phyloP scores from a whole-genome alignment of 257 asterid species.

The Forsythia suspensa region DNA sequence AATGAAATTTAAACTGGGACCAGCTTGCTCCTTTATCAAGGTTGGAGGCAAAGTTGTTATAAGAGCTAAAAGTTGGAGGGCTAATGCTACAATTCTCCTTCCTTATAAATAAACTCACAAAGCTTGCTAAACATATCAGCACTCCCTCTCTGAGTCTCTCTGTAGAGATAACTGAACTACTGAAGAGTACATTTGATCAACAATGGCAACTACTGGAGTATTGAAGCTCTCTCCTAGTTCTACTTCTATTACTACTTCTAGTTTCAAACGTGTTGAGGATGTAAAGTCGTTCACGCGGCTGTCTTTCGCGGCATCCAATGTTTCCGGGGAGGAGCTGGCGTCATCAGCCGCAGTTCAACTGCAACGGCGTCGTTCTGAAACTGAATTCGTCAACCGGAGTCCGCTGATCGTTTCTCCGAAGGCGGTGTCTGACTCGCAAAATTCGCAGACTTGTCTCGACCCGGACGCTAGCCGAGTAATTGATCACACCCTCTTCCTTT shows the following conservation, averaged over 20 bases:
- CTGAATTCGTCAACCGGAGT: slow-evolving; percentile 18
- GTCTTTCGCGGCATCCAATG: slow-evolving; percentile 54
- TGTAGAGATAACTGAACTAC: not conserved
- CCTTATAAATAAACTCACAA: no score
- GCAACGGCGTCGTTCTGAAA: slow-evolving; percentile 31
- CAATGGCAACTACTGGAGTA: slow-evolving; percentile 51
- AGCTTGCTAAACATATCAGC: not conserved
- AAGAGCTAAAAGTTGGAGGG: not conserved
- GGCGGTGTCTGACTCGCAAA: slow-evolving; percentile 92
- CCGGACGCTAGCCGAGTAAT: slow-evolving; percentile 90
- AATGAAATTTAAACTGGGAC: no score
- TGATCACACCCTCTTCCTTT: slow-evolving; percentile 5
- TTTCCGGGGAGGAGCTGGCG: slow-evolving; percentile 40
- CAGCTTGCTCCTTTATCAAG: not conserved
- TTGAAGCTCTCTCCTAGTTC: slow-evolving; percentile 28
- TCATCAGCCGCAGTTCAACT: slow-evolving; percentile 11
- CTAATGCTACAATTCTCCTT: not conserved
- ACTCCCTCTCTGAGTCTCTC: not conserved
- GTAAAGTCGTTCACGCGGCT: slow-evolving; percentile 40
- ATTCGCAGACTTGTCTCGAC: slow-evolving; percentile 87
- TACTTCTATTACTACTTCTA: slow-evolving; percentile 13
- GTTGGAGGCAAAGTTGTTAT: not conserved
- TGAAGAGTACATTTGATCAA: not conserved
- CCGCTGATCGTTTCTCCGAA: slow-evolving; percentile 70
- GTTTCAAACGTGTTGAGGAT: slow-evolving; percentile 19